phyloP scores from a whole-genome alignment of 345 rosid genomes.

The Ceriops decandra region DNA sequence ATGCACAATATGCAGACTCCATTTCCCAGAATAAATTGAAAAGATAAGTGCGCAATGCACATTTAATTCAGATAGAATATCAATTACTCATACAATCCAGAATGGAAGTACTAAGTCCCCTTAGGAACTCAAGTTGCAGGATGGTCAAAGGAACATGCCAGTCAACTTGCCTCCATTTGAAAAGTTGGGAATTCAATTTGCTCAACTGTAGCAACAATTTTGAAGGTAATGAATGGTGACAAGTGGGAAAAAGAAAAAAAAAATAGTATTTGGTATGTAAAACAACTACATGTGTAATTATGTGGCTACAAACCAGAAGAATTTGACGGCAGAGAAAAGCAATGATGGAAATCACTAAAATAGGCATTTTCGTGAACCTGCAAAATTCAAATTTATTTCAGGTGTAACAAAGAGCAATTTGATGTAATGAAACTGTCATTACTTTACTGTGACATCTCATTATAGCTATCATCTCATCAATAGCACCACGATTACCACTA shows the following conservation, averaged over 20 bases:
- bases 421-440: background rate
- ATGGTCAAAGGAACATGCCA: background rate
- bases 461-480: too few species aligned
- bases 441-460: too few species aligned
- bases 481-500: too few species aligned
- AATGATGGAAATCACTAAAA: slow-evolving; percentile 85
- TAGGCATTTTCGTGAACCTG: slow-evolving; percentile 98
- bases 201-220: background rate
- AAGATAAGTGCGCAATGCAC: too few species aligned
- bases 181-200: background rate
- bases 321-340: slow-evolving; percentile 77
- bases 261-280: background rate
- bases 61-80: too few species aligned
- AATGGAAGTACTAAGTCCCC: too few species aligned
- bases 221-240: background rate
- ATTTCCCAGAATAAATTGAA: too few species aligned
- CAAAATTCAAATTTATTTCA: slow-evolving; percentile 19
- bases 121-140: background rate
- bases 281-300: background rate
- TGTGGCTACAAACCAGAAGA: slow-evolving; percentile 47
- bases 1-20: too few species aligned
- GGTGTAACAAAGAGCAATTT: slow-evolving; percentile 7
- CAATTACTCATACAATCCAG: too few species aligned
- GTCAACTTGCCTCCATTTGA: background rate
- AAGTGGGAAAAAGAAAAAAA: background rate